A percentile compares a stretch with the other conserved stretches of the same genome.
Evolutionary conservation across 192 early-diverging fungal genomes (phyloP).

Genomic region (Backusella liffmaniae): DNA sequence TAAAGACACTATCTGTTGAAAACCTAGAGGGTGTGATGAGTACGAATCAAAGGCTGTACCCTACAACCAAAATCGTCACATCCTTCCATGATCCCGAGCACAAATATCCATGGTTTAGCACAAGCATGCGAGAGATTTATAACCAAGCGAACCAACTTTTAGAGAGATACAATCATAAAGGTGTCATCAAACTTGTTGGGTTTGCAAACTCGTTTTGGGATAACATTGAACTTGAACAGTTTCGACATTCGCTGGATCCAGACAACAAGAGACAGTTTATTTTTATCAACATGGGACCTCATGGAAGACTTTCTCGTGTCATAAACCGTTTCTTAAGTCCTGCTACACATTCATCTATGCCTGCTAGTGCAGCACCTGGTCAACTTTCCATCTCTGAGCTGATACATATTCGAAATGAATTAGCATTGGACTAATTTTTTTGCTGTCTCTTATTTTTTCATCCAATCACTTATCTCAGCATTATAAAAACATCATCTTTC

Average conservation of each 20-base stretch:
- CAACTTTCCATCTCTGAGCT: constrained; percentile 83
- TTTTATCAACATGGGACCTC: constrained; percentile 88
- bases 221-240: constrained; percentile 77
- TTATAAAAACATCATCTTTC: too few species aligned
- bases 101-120: constrained; percentile 55
- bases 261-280: constrained; percentile 66
- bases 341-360: constrained; percentile 80
- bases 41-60: not conserved
- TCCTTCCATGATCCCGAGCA: constrained; percentile 84
- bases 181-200: constrained; percentile 92
- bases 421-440: not conserved
- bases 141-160: constrained; percentile 29
- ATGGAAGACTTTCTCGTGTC: constrained; percentile 83
- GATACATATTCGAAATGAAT: not conserved
- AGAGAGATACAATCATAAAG: constrained; percentile 24
- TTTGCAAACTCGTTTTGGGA: constrained; percentile 69
- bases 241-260: constrained; percentile 45
- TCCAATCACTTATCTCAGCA: too few species aligned
- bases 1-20: constrained; percentile 28
- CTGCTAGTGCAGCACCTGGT: constrained; percentile 83
- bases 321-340: constrained; percentile 87
- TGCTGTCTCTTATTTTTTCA: too few species aligned
- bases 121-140: constrained; percentile 49
- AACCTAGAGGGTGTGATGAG: not conserved
- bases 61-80: constrained; percentile 68